These are phyloP conservation scores for Ascodesmis nigricans DNA, from an alignment of 495 filamentous ascomycete species.

Conservation along the genomic window DNA sequence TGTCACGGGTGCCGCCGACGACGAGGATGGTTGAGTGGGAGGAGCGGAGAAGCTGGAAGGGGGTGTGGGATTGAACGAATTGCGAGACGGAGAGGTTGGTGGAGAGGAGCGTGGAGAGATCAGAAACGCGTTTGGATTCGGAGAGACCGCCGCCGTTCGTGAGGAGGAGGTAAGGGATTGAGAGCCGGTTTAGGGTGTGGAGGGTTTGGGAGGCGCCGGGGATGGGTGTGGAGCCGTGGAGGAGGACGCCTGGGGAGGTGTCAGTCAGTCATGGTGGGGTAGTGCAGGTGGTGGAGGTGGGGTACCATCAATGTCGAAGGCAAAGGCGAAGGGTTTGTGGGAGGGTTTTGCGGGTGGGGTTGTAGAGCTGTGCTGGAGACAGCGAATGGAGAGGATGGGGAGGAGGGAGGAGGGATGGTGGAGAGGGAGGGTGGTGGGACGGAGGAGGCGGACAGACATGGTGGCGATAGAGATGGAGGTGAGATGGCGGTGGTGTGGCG, in stretches of 20 bases:
- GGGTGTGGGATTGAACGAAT: slow-evolving; percentile 71
- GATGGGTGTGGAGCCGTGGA: slow-evolving; percentile 60
- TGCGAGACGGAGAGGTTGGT: slow-evolving; percentile 40
- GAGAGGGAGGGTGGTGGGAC: no score
- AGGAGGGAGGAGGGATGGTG: no score
- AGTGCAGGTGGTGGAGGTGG: no score
- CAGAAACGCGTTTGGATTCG: slow-evolving; percentile 45
- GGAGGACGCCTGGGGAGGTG: slow-evolving; percentile 86
- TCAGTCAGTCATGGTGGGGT: no score
- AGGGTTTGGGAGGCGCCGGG: slow-evolving; percentile 62
- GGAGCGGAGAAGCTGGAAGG: slow-evolving; percentile 38
- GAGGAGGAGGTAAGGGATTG: slow-evolving; percentile 64
- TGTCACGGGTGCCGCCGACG: slow-evolving; percentile 50
- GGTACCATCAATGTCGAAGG: no score
- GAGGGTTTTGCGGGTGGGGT: no score
- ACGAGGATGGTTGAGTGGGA: slow-evolving; percentile 23
- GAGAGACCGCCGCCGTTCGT: slow-evolving; percentile 75
- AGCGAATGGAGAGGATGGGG: no score
- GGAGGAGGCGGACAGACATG: no score
- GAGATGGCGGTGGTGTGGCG: no score
- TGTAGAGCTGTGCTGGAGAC: no score
- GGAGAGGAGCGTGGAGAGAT: slow-evolving; percentile 38
- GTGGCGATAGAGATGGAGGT: no score
- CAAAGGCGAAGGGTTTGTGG: no score
- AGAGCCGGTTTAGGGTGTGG: slow-evolving; percentile 41